Percentiles rank a stretch among this genome's conserved stretches.
Evolutionary conservation across 1,284 basidiomycete genomes (phyloP).

Genomic region (Polyporus tsugae): DNA sequence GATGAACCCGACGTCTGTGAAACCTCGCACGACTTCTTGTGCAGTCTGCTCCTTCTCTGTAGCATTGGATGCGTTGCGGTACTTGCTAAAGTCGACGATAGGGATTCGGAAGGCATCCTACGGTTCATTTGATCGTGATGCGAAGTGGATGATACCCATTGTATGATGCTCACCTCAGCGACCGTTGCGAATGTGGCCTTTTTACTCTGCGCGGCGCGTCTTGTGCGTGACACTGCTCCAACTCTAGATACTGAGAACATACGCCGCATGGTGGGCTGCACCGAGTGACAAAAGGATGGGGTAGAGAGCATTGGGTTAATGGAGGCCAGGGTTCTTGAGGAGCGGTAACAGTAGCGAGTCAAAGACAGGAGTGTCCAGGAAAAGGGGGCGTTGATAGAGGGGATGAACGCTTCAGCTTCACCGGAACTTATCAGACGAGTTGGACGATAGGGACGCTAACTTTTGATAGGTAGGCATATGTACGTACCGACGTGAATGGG

Average conservation of each 20-base stretch:
- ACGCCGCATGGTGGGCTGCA: slow-evolving; percentile 20
- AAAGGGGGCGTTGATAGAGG: background rate
- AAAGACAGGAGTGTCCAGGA: background rate
- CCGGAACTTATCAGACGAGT: background rate
- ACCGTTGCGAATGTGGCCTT: slow-evolving; percentile 31
- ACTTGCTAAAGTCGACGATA: slow-evolving; percentile 79
- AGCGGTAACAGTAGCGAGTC: background rate
- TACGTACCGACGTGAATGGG: too few relatives aligned
- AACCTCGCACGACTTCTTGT: slow-evolving; percentile 75
- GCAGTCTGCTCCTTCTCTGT: slow-evolving; percentile 71
- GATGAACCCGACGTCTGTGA: slow-evolving; percentile 81
- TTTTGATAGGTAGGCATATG: background rate
- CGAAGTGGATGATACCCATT: background rate
- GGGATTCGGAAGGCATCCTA: slow-evolving; percentile 59
- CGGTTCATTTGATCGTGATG: background rate
- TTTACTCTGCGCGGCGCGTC: background rate
- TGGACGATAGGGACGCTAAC: background rate
- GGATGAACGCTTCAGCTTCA: background rate
- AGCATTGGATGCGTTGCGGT: slow-evolving; percentile 55
- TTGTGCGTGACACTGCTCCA: slow-evolving; percentile 6
- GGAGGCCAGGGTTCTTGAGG: too few relatives aligned
- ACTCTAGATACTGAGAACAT: slow-evolving; percentile 6
- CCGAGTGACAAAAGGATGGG: slow-evolving; percentile 8
- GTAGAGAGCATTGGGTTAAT: slow-evolving; percentile 14
- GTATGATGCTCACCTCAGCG: slow-evolving; percentile 26